Conservation (phyloP, 192 early-diverging fungal genomes). For the Coemansia sp. region DNA sequence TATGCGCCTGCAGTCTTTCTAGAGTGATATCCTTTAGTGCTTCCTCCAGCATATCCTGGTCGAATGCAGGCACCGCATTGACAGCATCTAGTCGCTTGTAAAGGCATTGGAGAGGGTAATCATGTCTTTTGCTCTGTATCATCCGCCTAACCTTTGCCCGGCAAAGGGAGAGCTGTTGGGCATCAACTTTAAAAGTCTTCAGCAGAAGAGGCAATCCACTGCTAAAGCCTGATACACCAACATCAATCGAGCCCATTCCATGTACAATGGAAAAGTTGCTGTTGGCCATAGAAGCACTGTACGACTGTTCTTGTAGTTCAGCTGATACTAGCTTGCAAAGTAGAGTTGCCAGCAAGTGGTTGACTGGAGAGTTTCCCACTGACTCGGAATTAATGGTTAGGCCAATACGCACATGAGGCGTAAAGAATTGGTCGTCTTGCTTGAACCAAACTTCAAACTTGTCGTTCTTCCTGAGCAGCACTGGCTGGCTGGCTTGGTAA, state of each 20-base stretch:
- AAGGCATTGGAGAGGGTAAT: not conserved
- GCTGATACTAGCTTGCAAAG: not conserved
- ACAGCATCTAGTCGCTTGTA: not conserved
- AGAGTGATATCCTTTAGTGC: slow-evolving; percentile 70
- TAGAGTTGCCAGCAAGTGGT: not conserved
- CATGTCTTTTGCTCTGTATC: not conserved
- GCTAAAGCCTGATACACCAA: slow-evolving; percentile 77
- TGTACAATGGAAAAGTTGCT: slow-evolving; percentile 64
- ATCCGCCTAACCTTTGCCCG: not conserved
- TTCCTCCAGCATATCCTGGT: slow-evolving; percentile 67
- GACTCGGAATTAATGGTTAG: slow-evolving; percentile 50
- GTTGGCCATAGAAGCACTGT: slow-evolving; percentile 78
- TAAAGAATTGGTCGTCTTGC: slow-evolving; percentile 84
- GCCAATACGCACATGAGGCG: slow-evolving; percentile 76
- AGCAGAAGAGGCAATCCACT: slow-evolving; percentile 76
- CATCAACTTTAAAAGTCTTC: slow-evolving; percentile 60
- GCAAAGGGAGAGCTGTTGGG: slow-evolving; percentile 61
- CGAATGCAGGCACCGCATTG: not conserved
- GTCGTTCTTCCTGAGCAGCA: slow-evolving; percentile 17
- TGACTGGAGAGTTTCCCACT: not conserved
- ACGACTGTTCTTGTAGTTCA: slow-evolving; percentile 71
- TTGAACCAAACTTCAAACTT: slow-evolving; percentile 81
- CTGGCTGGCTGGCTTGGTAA: slow-evolving; percentile 1
- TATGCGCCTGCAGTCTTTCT: slow-evolving; percentile 69
- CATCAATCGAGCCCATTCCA: slow-evolving; percentile 60